Evolutionary conservation across 106 monocot species (phyloP), one percentile per base, ranked within the genome.

Genomic region (Acorus gramineus): DNA sequence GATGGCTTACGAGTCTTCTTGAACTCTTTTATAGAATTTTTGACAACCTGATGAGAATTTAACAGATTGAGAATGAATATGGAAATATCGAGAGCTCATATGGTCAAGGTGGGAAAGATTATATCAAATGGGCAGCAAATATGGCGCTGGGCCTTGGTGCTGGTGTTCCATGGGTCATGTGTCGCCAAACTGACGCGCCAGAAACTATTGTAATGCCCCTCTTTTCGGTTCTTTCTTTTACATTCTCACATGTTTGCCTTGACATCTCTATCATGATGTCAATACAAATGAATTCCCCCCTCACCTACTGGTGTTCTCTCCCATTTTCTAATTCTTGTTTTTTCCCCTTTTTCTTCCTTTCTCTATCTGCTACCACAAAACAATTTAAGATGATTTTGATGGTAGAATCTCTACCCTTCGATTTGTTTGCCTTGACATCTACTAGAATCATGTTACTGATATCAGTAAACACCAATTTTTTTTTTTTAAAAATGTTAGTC

Each of bases 51-150:
- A 14, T 47, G 6, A 49, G 66, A 66, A 50, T 83, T 71, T 14
- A 65, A 75, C 82, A 96, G 95, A 87, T 96, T 78, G 95, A 96
- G 73, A 96, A 96, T 85, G 95, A 96, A 76, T 96, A 96, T 81
- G 95, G 95, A 46, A 82, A 90, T 66, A 66, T 96, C 74, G 87
- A 96, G 77, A 75, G 73, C 2, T 67, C 62, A 5, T 96, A 85
- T 87, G 95, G 95, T 14, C 71, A 87, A 59, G 60, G 66, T 63
- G 95, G 95, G 46, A 87, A 85, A 71, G 70, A 76, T 54, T 96
- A 96, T 79, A 54, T 87, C 53, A 75, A 82, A 77, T 96, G 95
- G 95, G 95, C 95, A 60, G 87, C 90, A 69, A 14, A 63, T 49
- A 85, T 96, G 90, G 95, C 95, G 56, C 69, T 87, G 65, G 75